Percentiles rank a stretch among this genome's conserved stretches.
Evolutionary conservation across 2,329 filamentous ascomycete species (phyloP).

Genomic region (Xylaria multiplex): DNA sequence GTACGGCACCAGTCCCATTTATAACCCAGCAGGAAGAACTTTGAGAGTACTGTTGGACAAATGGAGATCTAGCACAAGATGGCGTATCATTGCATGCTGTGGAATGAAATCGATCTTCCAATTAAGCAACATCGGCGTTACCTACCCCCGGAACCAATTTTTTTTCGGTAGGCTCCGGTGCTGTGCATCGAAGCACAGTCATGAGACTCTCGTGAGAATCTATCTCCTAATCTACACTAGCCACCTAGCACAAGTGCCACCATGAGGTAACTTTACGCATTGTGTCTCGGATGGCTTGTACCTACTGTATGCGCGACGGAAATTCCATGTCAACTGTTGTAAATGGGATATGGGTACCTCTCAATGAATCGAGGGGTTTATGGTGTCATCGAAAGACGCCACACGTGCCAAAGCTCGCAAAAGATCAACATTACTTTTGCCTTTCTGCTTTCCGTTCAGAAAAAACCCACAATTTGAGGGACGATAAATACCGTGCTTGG

Average conservation of each 20-base stretch:
- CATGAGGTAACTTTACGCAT: constrained; percentile 4
- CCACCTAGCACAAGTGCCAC: constrained; percentile 1
- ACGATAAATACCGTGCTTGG: constrained; percentile 1
- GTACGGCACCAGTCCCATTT: not conserved
- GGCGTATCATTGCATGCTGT: constrained; percentile 27
- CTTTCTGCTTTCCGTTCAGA: no score
- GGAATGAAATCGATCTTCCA: constrained; percentile 15
- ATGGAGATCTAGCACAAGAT: constrained; percentile 12
- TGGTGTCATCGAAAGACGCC: not conserved
- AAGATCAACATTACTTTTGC: not conserved
- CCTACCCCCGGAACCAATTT: constrained; percentile 5
- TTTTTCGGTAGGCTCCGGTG: constrained; percentile 40
- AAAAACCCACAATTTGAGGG: not conserved
- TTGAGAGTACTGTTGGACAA: not conserved
- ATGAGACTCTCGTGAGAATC: constrained; percentile 33
- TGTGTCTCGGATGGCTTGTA: constrained; percentile 11
- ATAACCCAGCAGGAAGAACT: not conserved
- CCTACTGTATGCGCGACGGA: not conserved
- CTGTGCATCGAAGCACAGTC: constrained; percentile 42
- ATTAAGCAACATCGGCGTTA: constrained; percentile 7
- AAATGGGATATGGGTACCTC: not conserved
- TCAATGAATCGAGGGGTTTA: not conserved
- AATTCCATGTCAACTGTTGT: not conserved
- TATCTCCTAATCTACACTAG: constrained; percentile 2
- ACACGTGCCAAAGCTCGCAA: not conserved